Base-by-base conservation (phyloP, 768 basidiomycete genomes). In the Boletus subcaerulescens region DNA sequence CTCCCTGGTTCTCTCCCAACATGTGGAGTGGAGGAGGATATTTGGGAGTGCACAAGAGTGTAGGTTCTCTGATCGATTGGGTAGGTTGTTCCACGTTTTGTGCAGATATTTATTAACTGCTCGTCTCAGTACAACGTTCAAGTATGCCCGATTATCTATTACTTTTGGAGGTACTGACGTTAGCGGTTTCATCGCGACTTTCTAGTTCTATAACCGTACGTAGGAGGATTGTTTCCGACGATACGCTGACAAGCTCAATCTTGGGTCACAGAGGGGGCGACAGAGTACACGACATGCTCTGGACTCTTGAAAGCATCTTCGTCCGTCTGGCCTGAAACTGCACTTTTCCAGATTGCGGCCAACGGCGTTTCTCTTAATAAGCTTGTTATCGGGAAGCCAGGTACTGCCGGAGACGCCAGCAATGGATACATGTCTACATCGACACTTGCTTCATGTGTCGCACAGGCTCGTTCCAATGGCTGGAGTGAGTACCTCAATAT, bases 271-370 rank as follows among this genome's bases (percentile, higher is more conserved):
- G 51, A 52, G 78, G 85, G 84, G 39, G 64, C 73, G 17, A 70
- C 65, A 18, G 85, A 85, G 59, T 87, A 86, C 67, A 83, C 81
- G 14, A 82, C 80, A 33, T 87, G 85, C 67, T 48, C 64, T 20
- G 76, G 76, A 35, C 78, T 90, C 32, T 73, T 89, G 35, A 78
- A 71, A 15, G 64, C 76, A 3, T 87, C 86, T 2, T 83, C 83
- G 3, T 73, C 68, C 52, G 69, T 71, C 38, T 88, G 81, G 80
- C 87, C 87, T 2, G 56, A 82, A 31, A 78, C 83, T 1, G 75
- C 85, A 1, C 64, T 74, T 12, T 77, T 81, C 69, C 74, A 81
- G 62, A 80, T 82, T 58, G 65, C 75, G 33, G 70, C 69, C 1
- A 71, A 64, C 45, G 77, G 78, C 32, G 74, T 82, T 3, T 62